These are phyloP conservation scores for Russula olivacea DNA, from an alignment of 768 basidiomycete species.

Conservation along the genomic window DNA sequence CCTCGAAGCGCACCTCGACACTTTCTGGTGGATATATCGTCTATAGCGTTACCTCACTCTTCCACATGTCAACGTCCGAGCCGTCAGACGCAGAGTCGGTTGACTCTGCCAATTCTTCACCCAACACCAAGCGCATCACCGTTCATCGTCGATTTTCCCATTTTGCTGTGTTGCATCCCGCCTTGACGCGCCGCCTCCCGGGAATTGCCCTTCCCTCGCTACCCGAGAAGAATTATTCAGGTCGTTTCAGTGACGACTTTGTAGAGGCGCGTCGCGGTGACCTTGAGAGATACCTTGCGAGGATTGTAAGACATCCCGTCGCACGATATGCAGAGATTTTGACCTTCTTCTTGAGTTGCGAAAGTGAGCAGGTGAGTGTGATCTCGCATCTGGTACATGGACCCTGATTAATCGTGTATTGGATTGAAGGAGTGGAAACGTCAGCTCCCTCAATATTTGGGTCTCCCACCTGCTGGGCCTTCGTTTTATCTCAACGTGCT, in stretches of 20 bases:
- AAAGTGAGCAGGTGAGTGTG: slow-evolving; percentile 60
- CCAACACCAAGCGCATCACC: slow-evolving; percentile 52
- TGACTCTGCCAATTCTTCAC: slow-evolving; percentile 27
- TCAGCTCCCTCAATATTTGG: slow-evolving; percentile 52
- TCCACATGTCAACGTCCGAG: slow-evolving; percentile 35
- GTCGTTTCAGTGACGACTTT: slow-evolving; percentile 73
- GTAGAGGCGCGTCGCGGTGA: slow-evolving; percentile 78
- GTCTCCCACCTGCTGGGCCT: slow-evolving; percentile 62
- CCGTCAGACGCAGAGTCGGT: slow-evolving; percentile 26
- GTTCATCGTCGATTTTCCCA: slow-evolving; percentile 82
- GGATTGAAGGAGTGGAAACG: slow-evolving; percentile 62
- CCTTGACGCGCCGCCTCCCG: slow-evolving; percentile 60
- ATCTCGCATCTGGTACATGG: not conserved
- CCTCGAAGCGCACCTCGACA: slow-evolving; percentile 63
- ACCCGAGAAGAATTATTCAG: slow-evolving; percentile 81
- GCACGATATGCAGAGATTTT: slow-evolving; percentile 73
- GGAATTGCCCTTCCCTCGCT: slow-evolving; percentile 75
- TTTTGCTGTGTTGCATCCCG: slow-evolving; percentile 71
- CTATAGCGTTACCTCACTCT: slow-evolving; percentile 73
- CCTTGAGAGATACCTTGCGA: slow-evolving; percentile 69
- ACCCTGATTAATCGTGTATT: not conserved
- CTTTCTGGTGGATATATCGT: slow-evolving; percentile 68
- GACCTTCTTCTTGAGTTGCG: slow-evolving; percentile 73
- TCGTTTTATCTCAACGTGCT: slow-evolving; percentile 74
- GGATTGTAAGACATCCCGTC: slow-evolving; percentile 68